These are phyloP conservation scores for Crepidotus variabilis DNA, from an alignment of 768 basidiomycete genomes.

Conservation along the genomic window DNA sequence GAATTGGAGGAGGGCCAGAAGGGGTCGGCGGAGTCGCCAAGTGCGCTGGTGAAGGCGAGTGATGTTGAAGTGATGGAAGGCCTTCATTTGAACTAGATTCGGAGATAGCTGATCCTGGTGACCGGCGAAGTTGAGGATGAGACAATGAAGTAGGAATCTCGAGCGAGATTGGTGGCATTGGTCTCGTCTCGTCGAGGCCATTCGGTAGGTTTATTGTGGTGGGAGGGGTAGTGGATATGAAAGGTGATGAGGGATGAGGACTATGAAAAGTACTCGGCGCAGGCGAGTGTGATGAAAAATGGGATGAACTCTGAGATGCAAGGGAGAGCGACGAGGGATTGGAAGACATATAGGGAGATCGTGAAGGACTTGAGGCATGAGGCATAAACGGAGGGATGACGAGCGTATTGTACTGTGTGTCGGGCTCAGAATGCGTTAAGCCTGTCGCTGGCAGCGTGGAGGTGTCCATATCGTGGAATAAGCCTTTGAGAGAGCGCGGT, in stretches of 20 bases:
- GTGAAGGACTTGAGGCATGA: neutral
- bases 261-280: neutral
- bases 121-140: neutral
- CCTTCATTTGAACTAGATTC: neutral
- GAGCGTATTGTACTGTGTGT: neutral
- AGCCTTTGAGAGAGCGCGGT: conserved; percentile 5
- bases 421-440: neutral
- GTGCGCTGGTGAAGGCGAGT: neutral
- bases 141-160: neutral
- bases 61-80: neutral
- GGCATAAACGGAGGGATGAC: neutral
- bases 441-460: neutral
- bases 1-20: conserved; percentile 1
- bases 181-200: conserved; percentile 2
- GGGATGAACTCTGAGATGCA: neutral
- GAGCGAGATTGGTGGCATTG: neutral
- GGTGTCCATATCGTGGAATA: conserved; percentile 2
- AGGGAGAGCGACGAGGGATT: neutral
- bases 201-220: neutral
- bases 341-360: neutral
- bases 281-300: neutral
- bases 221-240: neutral
- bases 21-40: neutral
- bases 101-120: neutral
- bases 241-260: neutral